Evolutionary conservation across 345 rosid species (phyloP).

Genomic region (Sonneratia caseolaris): DNA sequence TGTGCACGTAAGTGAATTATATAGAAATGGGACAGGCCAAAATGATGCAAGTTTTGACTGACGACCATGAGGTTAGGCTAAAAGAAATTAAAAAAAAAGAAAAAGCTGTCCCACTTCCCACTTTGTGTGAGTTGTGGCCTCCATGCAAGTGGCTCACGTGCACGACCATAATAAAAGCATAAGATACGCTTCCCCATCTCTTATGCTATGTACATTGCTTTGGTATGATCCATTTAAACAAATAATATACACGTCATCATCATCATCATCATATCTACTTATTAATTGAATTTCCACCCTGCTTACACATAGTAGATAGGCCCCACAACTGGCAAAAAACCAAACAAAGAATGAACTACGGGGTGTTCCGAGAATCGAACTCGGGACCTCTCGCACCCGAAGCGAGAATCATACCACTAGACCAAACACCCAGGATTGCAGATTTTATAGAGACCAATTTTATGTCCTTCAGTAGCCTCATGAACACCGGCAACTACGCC

Average conservation of each 20-base stretch:
- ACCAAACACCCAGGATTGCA: constrained; percentile 28
- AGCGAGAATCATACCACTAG: constrained; percentile 93
- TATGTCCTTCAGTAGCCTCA: too few relatives aligned
- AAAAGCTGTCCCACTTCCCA: constrained; percentile 2
- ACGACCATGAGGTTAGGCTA: background rate
- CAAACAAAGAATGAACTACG: background rate
- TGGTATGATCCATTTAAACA: too few relatives aligned
- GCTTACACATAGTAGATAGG: too few relatives aligned
- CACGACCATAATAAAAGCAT: background rate
- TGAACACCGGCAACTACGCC: too few relatives aligned
- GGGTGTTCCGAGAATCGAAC: constrained; percentile 63
- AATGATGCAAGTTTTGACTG: background rate
- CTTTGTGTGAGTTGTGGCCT: background rate
- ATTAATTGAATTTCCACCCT: too few relatives aligned
- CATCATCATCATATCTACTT: too few relatives aligned
- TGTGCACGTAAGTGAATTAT: too few relatives aligned
- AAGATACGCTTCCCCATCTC: too few relatives aligned
- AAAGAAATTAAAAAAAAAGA: too few relatives aligned
- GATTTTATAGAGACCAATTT: too few relatives aligned
- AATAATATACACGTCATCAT: too few relatives aligned
- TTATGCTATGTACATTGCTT: too few relatives aligned
- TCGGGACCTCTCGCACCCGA: constrained; percentile 93
- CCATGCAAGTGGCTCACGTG: constrained; percentile 3
- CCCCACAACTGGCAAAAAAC: background rate
- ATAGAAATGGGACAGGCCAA: background rate